These are phyloP conservation scores for Magnusiomyces magnusii DNA, from an alignment of 1,139 yeast genomes.

Conservation along the genomic window DNA sequence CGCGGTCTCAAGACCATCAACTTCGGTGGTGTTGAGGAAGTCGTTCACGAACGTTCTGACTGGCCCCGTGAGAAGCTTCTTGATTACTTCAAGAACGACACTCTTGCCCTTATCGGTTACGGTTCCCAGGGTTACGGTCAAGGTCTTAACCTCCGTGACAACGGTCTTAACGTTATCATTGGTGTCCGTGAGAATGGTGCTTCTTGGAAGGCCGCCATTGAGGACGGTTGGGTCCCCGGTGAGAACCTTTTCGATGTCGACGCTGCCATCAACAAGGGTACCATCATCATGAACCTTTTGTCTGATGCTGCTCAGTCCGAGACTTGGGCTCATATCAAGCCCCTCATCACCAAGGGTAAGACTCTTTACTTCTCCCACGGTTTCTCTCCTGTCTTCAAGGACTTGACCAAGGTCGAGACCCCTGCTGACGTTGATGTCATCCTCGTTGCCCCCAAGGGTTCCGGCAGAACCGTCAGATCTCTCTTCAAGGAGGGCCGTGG, in stretches of 20 bases:
- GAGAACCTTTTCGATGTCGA: conserved; percentile 91
- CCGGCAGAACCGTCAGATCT: conserved; percentile 99
- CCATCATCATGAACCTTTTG: conserved; percentile 93
- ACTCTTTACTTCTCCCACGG: conserved; percentile 99
- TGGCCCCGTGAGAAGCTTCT: conserved; percentile 98
- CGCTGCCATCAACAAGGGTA: conserved; percentile 89
- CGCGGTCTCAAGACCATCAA: conserved; percentile 96
- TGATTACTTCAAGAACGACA: conserved; percentile 96
- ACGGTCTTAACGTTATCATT: conserved; percentile 92
- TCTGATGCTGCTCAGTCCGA: conserved; percentile 99
- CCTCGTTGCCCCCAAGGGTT: conserved; percentile 99
- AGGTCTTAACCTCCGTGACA: conserved; percentile 98
- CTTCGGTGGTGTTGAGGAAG: conserved; percentile 93
- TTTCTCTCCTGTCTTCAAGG: conserved; percentile 98
- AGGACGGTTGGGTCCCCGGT: conserved; percentile 99
- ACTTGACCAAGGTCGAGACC: conserved; percentile 91
- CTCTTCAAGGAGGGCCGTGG: conserved; percentile 99
- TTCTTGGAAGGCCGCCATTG: conserved; percentile 99
- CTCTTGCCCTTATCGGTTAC: conserved; percentile 96
- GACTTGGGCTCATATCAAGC: conserved; percentile 85
- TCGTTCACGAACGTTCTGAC: conserved; percentile 97
- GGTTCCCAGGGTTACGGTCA: conserved; percentile 99
- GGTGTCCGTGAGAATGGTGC: conserved; percentile 99
- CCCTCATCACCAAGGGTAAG: conserved; percentile 92
- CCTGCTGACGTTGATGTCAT: conserved; percentile 94